A percentile compares a stretch with the other conserved stretches of the same genome.
phyloP scores from a whole-genome alignment of 164 flowering plant species.

The Akebia trifoliata region DNA sequence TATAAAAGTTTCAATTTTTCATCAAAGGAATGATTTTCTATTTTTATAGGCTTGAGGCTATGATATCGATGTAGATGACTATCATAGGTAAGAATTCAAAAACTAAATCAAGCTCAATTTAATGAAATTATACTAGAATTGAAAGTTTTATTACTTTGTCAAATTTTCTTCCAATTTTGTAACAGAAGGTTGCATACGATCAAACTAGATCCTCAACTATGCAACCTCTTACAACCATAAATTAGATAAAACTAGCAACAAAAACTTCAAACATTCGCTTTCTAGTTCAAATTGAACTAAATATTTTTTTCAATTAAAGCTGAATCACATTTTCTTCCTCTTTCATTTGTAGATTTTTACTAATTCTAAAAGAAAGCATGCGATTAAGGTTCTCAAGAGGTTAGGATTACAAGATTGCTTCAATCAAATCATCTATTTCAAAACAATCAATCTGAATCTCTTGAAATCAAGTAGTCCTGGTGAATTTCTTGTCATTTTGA shows the following conservation, averaged over 20 bases:
- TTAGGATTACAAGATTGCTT: conserved; percentile 75
- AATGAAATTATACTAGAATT: not conserved
- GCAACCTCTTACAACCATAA: conserved; percentile 56
- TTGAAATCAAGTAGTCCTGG: conserved; percentile 44
- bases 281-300: not conserved
- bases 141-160: not conserved
- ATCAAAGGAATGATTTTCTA: not conserved
- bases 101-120: not conserved
- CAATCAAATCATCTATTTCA: conserved; percentile 80
- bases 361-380: conserved; percentile 73
- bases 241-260: conserved; percentile 63
- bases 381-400: conserved; percentile 46
- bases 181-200: conserved; percentile 76
- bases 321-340: not conserved
- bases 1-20: not conserved
- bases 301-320: not conserved
- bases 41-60: conserved; percentile 25
- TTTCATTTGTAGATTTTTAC: conserved; percentile 56
- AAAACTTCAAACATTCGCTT: not conserved
- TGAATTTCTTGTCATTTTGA: conserved; percentile 67
- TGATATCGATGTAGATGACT: conserved; percentile 29
- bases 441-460: conserved; percentile 76
- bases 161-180: conserved; percentile 47
- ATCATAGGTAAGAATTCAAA: conserved; percentile 24
- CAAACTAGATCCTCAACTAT: conserved; percentile 54